Conservation (phyloP, 2,329 filamentous ascomycete genomes). For the Epichloe brachyelytri region DNA sequence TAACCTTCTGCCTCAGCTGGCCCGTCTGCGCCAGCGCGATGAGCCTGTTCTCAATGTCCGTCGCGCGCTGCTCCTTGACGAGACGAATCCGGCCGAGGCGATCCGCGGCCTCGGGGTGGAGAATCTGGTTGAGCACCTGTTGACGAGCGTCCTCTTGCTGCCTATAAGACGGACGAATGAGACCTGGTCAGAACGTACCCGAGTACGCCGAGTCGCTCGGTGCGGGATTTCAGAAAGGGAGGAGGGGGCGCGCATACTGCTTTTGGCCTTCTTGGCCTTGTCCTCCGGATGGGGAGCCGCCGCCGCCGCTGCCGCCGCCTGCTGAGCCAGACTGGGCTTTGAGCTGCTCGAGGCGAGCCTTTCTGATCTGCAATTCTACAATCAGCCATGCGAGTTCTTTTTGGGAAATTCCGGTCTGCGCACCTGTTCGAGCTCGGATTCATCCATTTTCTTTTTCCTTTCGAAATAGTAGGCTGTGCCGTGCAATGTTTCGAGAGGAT, state of each 20-base stretch:
- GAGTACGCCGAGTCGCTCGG: too few species aligned
- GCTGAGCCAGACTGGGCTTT: slow-evolving; percentile 53
- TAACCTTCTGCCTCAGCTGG: slow-evolving; percentile 77
- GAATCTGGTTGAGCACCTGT: slow-evolving; percentile 78
- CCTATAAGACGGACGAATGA: slow-evolving; percentile 15
- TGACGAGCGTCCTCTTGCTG: slow-evolving; percentile 56
- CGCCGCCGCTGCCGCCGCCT: slow-evolving; percentile 29
- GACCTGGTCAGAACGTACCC: too few species aligned
- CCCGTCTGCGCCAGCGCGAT: slow-evolving; percentile 83
- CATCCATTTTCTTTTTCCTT: slow-evolving; percentile 23
- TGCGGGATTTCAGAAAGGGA: too few species aligned
- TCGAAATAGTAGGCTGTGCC: neutral
- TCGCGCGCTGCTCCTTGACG: slow-evolving; percentile 84
- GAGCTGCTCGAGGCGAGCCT: slow-evolving; percentile 85
- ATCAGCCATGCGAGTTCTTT: neutral
- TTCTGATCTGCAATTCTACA: slow-evolving; percentile 53
- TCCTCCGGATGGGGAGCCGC: slow-evolving; percentile 21
- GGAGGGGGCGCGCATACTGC: slow-evolving; percentile 20
- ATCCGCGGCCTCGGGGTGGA: slow-evolving; percentile 86
- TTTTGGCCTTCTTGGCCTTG: slow-evolving; percentile 49
- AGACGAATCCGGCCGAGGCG: slow-evolving; percentile 87
- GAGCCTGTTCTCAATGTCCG: slow-evolving; percentile 81
- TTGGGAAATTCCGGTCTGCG: neutral
- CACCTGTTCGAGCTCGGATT: slow-evolving; percentile 31
- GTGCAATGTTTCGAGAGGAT: slow-evolving; percentile 2